Base-by-base conservation (phyloP, 2,329 filamentous ascomycete species). In the Colletotrichum aenigma region DNA sequence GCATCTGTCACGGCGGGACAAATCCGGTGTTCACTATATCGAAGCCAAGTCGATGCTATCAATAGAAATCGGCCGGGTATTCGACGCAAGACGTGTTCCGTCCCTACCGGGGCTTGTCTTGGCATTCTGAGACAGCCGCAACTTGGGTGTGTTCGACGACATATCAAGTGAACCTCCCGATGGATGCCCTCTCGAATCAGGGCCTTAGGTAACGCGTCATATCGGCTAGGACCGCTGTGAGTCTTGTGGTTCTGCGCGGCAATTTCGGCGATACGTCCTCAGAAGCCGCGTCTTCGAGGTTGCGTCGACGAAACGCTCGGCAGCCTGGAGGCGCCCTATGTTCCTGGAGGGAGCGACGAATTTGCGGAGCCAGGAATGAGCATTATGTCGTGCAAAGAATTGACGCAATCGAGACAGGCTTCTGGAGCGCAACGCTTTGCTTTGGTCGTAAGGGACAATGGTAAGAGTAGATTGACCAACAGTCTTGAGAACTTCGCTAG, bases 61-160 rank as follows among this genome's bases (percentile, higher is more conserved):
- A 73, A 76, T 76, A 76, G 68, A 62, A 72, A 4, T 69, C 68
- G 74, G 78, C 61, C 70, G 77, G 70, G 80, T 67, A 81, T 84
- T 82, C 81, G 82, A 85, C 77, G 83, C 82, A 80, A 79, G 75
- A 81, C 79, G 77, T 79, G 82, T 84, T 84, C 81, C 81, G 82
- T 55, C 60, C 48, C 48, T 62, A 65, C 66, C 48, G 28, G 72
- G 43, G 24, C 43, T 30, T 28, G 58, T 68, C 76, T 78, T 74
- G 76, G 73, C 76, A 76, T 73, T 55, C 55, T 52, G 71, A 70
- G 71, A 76, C 71, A 52, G 66, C 62, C 61, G 60, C 52, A 61
- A 71, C 28, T 66, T 61, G 34, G 66, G 13, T 24, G 43, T 52
- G 60, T 48, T 75, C 52, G 24, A 66, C 30, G 26, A 60, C 34